A percentile compares a stretch with the other conserved stretches of the same genome.
These are phyloP conservation scores for Aspergillus sp. DNA, from an alignment of 2,329 filamentous ascomycete species.

Conservation along the genomic window DNA sequence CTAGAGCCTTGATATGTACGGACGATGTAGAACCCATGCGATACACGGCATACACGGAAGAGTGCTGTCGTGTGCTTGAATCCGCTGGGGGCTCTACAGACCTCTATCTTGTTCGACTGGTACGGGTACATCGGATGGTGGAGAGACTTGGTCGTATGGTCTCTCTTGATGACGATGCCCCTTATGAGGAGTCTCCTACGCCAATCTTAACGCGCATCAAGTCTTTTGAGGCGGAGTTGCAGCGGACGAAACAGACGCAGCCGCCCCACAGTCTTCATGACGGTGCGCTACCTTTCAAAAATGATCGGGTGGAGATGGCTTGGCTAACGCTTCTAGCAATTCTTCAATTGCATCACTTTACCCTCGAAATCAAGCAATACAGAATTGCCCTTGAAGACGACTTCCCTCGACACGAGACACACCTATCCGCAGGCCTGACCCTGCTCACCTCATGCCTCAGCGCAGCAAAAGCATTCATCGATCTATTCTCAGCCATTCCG, in stretches of 20 bases:
- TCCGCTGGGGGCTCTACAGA: slow-evolving; percentile 55
- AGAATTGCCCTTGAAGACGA: slow-evolving; percentile 34
- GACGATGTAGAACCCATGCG: slow-evolving; percentile 53
- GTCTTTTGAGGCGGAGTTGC: slow-evolving; percentile 52
- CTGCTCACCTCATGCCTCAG: slow-evolving; percentile 56
- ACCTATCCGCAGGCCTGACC: slow-evolving; percentile 34
- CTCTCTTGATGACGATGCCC: slow-evolving; percentile 24
- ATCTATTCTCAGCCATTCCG: slow-evolving; percentile 54
- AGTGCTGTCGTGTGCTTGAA: slow-evolving; percentile 54
- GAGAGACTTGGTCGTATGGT: slow-evolving; percentile 52
- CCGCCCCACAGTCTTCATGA: slow-evolving; percentile 13
- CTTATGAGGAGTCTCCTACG: slow-evolving; percentile 12
- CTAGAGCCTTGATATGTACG: slow-evolving; percentile 37
- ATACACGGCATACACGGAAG: slow-evolving; percentile 59
- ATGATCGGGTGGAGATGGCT: not conserved
- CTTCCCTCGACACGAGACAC: slow-evolving; percentile 44
- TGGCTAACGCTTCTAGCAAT: slow-evolving; percentile 26
- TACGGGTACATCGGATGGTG: slow-evolving; percentile 56
- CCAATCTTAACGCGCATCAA: slow-evolving; percentile 40
- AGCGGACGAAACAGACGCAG: slow-evolving; percentile 24
- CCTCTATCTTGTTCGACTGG: slow-evolving; percentile 50
- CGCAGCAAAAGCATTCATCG: slow-evolving; percentile 56
- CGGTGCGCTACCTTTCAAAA: not conserved
- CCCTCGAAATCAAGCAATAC: slow-evolving; percentile 34
- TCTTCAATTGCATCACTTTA: slow-evolving; percentile 31